Base-by-base conservation (phyloP, 768 basidiomycete species). In the Rhodotorula kratochvilovae region DNA sequence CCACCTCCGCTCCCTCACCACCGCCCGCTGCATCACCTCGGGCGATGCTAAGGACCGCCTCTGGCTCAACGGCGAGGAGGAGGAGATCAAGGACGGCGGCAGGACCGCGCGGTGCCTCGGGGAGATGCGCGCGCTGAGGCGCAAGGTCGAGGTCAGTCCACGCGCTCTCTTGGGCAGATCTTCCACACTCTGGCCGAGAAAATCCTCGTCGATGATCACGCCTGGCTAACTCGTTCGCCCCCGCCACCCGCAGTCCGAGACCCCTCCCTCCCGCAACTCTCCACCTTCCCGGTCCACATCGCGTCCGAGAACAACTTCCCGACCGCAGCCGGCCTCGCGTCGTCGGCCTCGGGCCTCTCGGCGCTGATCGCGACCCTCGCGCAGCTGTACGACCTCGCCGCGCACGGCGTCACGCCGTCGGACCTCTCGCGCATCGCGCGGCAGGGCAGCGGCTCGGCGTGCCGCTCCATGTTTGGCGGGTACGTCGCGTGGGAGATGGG, bases 301-400 rank as follows among this genome's bases (percentile, higher is more conserved):
- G 87, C 87, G 67, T 98, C 95, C 13, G 88, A 87, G 83, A 99
- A 99, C 85, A 98, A 98, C 84, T 98, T 99, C 85, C 96, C 96
- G 42, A 99, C 96, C 23, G 96, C 96, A 23, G 96, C 96, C 0
- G 96, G 96, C 8, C 87, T 99, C 56, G 96, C 96, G 2, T 97
- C 94, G 1, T 97, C 94, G 45, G 96, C 96, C 1, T 91, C 93
- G 0, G 96, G 96, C 25, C 94, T 98, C 77, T 95, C 96, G 8
- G 96, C 96, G 0, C 89, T 99, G 51, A 90, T 92, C 36, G 85
- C 89, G 21, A 96, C 94, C 62, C 86, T 99, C 61, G 88, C 93
- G 2, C 84, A 87, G 17, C 88, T 98, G 74, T 98, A 96, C 83
- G 76, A 83, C 16, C 89, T 99, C 61, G 39, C 51, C 8, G 55